These are phyloP conservation scores for Pseudogymnoascus sp. DNA, from an alignment of 2,329 filamentous ascomycete genomes.

Conservation along the genomic window DNA sequence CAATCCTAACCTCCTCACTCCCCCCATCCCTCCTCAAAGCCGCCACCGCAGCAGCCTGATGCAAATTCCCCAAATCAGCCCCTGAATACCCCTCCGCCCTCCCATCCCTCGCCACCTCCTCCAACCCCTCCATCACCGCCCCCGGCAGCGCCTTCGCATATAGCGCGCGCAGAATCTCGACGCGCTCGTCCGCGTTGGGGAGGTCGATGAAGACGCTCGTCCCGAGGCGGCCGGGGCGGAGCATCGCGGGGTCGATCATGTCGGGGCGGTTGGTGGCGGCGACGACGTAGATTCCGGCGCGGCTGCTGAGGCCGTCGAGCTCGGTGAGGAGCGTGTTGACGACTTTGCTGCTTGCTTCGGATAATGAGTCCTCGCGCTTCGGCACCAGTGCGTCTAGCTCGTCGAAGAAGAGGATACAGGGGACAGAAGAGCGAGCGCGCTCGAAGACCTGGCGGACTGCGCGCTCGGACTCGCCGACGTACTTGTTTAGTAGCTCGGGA, in stretches of 20 bases:
- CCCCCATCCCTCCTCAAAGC: slow-evolving; percentile 26
- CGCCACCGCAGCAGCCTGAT: slow-evolving; percentile 29
- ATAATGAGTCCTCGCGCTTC: slow-evolving; percentile 67
- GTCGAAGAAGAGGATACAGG: slow-evolving; percentile 96
- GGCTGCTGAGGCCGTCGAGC: slow-evolving; percentile 74
- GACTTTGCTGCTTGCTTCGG: slow-evolving; percentile 78
- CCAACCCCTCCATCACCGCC: slow-evolving; percentile 49
- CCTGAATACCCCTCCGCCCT: slow-evolving; percentile 72
- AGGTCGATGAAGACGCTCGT: slow-evolving; percentile 85
- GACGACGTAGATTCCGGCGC: slow-evolving; percentile 86
- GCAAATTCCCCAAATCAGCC: slow-evolving; percentile 53
- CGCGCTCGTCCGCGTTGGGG: slow-evolving; percentile 69
- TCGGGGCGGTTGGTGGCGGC: slow-evolving; percentile 92
- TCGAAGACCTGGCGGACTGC: slow-evolving; percentile 88
- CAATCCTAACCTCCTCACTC: slow-evolving; percentile 23
- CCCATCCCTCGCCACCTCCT: slow-evolving; percentile 55
- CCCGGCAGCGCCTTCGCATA: slow-evolving; percentile 47
- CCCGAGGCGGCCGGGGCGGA: slow-evolving; percentile 82
- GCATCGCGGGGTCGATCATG: slow-evolving; percentile 93
- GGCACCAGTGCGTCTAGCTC: slow-evolving; percentile 92
- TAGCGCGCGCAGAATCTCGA: slow-evolving; percentile 73
- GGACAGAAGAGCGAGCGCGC: slow-evolving; percentile 75
- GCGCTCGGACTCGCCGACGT: slow-evolving; percentile 91
- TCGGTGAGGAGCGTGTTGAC: slow-evolving; percentile 95
- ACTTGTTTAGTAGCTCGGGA: slow-evolving; percentile 94